Conservation (phyloP, 2,329 filamentous ascomycete species). For the Aspergillus melleus region DNA sequence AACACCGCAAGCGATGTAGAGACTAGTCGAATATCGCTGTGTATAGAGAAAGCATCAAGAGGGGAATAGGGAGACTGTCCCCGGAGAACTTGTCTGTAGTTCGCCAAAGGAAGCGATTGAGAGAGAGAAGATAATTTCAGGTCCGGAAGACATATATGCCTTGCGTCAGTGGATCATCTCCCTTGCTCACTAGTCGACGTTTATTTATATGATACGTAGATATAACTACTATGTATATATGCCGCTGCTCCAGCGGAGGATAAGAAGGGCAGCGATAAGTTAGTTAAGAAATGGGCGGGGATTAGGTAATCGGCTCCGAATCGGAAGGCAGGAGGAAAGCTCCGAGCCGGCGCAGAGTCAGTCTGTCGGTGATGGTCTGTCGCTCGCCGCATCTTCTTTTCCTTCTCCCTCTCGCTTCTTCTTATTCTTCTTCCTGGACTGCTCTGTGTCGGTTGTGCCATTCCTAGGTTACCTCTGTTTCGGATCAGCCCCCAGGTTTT, state of each 20-base stretch:
- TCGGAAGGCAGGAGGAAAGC: slow-evolving; percentile 1
- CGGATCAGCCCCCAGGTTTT: background rate
- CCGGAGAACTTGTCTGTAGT: no score
- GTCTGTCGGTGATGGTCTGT: background rate
- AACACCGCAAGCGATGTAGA: background rate
- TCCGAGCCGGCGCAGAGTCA: slow-evolving; percentile 19
- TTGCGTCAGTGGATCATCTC: background rate
- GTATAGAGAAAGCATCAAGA: background rate
- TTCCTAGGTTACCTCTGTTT: slow-evolving; percentile 1
- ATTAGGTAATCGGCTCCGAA: slow-evolving; percentile 9
- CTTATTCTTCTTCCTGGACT: slow-evolving; percentile 4
- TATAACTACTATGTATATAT: background rate
- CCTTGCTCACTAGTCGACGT: no score
- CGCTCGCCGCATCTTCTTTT: background rate
- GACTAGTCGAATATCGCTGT: background rate
- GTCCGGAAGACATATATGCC: background rate
- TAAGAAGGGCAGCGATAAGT: background rate
- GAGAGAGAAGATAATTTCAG: no score
- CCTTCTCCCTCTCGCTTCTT: background rate
- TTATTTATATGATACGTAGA: background rate
- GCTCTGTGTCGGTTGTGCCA: slow-evolving; percentile 8
- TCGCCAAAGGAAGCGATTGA: no score
- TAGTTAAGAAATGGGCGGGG: background rate
- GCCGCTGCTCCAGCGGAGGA: no score
- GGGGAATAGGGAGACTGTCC: background rate